Conservation (phyloP, 2,329 filamentous ascomycete species). For the Colletotrichum lini region DNA sequence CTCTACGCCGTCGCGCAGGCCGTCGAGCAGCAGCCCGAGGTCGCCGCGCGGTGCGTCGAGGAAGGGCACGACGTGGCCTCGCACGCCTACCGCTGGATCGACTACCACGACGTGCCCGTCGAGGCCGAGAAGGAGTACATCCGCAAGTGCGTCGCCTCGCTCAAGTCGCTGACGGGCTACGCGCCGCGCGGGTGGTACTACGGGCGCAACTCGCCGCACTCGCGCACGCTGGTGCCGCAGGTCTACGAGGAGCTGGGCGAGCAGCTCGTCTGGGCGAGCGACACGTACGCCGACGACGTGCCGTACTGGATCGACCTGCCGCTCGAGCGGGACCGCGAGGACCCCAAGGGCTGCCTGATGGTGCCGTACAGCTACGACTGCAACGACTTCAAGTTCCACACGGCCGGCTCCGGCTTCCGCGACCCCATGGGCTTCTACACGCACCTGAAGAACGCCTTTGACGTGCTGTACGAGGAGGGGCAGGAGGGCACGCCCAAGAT, state of each 20-base stretch:
- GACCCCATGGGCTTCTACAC: slow-evolving; percentile 59
- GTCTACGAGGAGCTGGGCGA: slow-evolving; percentile 68
- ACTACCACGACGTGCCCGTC: slow-evolving; percentile 60
- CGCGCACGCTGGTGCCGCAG: slow-evolving; percentile 60
- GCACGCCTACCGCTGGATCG: slow-evolving; percentile 67
- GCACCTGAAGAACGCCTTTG: slow-evolving; percentile 67
- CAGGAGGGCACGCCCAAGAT: slow-evolving; percentile 65
- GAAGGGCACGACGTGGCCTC: slow-evolving; percentile 65
- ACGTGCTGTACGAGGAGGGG: slow-evolving; percentile 67
- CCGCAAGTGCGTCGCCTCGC: slow-evolving; percentile 56
- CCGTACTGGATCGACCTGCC: slow-evolving; percentile 70
- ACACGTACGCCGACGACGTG: slow-evolving; percentile 68
- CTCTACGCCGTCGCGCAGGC: slow-evolving; percentile 65
- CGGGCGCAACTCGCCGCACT: slow-evolving; percentile 60
- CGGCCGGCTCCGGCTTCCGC: slow-evolving; percentile 59
- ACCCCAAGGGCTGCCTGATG: slow-evolving; percentile 66
- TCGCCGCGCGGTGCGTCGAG: slow-evolving; percentile 62
- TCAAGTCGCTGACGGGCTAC: slow-evolving; percentile 61
- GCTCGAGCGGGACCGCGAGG: slow-evolving; percentile 56
- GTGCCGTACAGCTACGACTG: slow-evolving; percentile 69
- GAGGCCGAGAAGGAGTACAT: slow-evolving; percentile 65
- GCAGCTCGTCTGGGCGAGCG: slow-evolving; percentile 63
- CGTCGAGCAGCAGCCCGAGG: slow-evolving; percentile 62
- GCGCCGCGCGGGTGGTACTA: slow-evolving; percentile 66
- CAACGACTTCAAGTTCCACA: slow-evolving; percentile 64